A percentile compares a stretch with the other conserved stretches of the same genome.
Conservation (phyloP, 148 eudicot species). For the Cornus florida region DNA sequence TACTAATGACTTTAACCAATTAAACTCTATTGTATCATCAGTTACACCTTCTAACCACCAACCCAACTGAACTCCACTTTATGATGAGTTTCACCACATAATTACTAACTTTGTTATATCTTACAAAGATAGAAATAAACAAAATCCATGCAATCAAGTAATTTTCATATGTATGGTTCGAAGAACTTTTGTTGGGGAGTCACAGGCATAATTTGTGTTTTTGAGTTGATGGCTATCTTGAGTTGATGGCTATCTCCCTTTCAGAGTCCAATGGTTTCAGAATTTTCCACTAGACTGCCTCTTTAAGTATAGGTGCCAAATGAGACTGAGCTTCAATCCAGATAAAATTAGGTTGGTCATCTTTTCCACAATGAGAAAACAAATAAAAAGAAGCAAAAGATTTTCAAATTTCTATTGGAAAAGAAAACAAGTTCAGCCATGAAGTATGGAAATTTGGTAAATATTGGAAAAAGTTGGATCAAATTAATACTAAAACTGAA, state of each 20-base stretch:
- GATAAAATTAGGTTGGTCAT: background rate
- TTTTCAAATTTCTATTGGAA: background rate
- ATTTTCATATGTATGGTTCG: background rate
- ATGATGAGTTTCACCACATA: background rate
- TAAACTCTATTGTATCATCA: background rate
- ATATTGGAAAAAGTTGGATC: background rate
- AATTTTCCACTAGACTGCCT: background rate
- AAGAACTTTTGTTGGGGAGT: background rate
- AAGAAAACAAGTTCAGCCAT: background rate
- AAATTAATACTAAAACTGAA: background rate
- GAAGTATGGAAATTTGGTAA: background rate
- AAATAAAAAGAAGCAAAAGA: background rate
- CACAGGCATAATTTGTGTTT: background rate
- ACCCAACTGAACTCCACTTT: background rate
- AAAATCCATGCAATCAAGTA: background rate
- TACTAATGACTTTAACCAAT: no score
- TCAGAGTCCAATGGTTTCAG: background rate
- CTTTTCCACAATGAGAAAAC: background rate
- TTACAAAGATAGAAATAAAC: background rate
- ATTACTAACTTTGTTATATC: background rate
- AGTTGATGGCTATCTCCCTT: background rate
- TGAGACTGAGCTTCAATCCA: background rate
- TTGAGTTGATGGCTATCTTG: background rate
- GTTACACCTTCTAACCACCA: no score
- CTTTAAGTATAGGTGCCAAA: background rate